phyloP scores from a whole-genome alignment of 257 asterid genomes.

The Parsonsia alboflavescens region DNA sequence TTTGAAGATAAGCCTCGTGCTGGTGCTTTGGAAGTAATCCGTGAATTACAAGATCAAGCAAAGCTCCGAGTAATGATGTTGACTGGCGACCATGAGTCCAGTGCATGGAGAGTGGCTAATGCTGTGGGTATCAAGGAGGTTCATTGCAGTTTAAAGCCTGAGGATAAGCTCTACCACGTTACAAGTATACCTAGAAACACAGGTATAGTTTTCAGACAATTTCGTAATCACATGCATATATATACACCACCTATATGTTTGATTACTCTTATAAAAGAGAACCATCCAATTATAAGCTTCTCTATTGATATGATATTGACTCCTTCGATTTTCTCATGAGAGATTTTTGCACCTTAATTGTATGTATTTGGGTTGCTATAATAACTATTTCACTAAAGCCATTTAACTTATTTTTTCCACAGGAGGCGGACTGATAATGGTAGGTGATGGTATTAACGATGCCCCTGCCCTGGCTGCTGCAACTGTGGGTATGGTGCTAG shows the following conservation, averaged over 20 bases:
- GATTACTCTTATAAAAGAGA: background rate
- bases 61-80: slow-evolving; percentile 88
- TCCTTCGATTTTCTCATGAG: background rate
- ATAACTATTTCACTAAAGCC: background rate
- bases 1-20: slow-evolving; percentile 86
- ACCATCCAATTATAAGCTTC: too few relatives aligned
- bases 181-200: slow-evolving; percentile 77
- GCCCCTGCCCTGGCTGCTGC: slow-evolving; percentile 99
- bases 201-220: slow-evolving; percentile 34
- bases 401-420: background rate
- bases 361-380: background rate
- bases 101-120: slow-evolving; percentile 92
- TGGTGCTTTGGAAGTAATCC: slow-evolving; percentile 67
- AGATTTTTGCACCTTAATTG: background rate
- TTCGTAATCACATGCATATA: background rate
- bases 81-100: slow-evolving; percentile 92
- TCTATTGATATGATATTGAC: background rate
- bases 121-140: slow-evolving; percentile 90
- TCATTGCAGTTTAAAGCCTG: slow-evolving; percentile 84
- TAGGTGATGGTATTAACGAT: slow-evolving; percentile 97
- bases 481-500: slow-evolving; percentile 88
- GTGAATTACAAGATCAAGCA: slow-evolving; percentile 61
- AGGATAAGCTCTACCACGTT: slow-evolving; percentile 91
- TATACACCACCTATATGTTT: background rate
- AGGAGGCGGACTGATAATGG: slow-evolving; percentile 97